Conservation (phyloP, 2,329 filamentous ascomycete species). For the Colletotrichum aenigma region DNA sequence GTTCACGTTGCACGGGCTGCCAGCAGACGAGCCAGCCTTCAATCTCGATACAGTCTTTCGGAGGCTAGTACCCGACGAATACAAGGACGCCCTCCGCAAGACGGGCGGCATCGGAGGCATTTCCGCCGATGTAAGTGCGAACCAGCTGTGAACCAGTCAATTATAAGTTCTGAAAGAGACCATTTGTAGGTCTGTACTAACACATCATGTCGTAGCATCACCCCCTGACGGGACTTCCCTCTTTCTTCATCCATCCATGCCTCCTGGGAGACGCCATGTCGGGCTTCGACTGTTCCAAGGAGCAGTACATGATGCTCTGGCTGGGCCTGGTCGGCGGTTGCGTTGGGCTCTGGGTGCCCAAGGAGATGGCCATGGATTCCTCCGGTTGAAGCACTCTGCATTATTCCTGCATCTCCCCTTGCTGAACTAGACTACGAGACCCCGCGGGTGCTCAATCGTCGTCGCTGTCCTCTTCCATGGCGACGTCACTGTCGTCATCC, state of each 20-base stretch:
- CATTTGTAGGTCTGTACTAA: slow-evolving; percentile 26
- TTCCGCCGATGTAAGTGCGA: slow-evolving; percentile 72
- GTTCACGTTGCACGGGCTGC: slow-evolving; percentile 69
- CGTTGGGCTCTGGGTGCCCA: slow-evolving; percentile 79
- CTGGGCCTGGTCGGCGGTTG: slow-evolving; percentile 83
- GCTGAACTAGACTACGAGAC: background rate
- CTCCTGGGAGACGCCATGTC: slow-evolving; percentile 82
- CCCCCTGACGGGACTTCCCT: slow-evolving; percentile 76
- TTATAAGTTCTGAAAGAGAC: slow-evolving; percentile 27
- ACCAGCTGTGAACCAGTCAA: slow-evolving; percentile 35
- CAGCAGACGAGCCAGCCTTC: slow-evolving; percentile 59
- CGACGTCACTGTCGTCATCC: slow-evolving; percentile 72
- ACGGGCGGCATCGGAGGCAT: slow-evolving; percentile 74
- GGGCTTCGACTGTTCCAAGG: slow-evolving; percentile 62
- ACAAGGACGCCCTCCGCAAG: slow-evolving; percentile 63
- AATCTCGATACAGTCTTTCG: slow-evolving; percentile 74
- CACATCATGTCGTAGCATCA: slow-evolving; percentile 67
- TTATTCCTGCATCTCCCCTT: background rate
- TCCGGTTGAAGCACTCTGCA: slow-evolving; percentile 5
- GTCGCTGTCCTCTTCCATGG: slow-evolving; percentile 74
- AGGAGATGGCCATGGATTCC: slow-evolving; percentile 60
- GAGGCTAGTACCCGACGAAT: slow-evolving; percentile 70
- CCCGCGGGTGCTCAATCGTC: slow-evolving; percentile 59
- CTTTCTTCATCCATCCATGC: slow-evolving; percentile 94
- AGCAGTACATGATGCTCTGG: slow-evolving; percentile 86